Conservation (phyloP, 2,329 filamentous ascomycete genomes). For the Lizonia empirigonia region DNA sequence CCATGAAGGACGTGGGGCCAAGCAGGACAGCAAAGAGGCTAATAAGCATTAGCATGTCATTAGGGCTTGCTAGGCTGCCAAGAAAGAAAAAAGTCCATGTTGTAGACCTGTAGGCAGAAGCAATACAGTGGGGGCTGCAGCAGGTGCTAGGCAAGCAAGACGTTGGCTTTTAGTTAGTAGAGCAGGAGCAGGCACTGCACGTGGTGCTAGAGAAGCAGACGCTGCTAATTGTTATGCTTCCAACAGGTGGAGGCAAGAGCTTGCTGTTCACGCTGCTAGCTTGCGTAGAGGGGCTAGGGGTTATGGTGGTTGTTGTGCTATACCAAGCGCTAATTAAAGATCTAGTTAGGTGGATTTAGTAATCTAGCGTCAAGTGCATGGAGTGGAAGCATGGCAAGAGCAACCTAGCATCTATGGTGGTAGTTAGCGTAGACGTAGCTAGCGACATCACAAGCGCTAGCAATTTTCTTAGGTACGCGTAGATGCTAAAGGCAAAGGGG, state of each 20-base stretch:
- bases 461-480: slow-evolving; percentile 14
- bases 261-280: slow-evolving; percentile 28
- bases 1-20: neutral
- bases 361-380: neutral
- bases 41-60: too few relatives aligned
- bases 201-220: slow-evolving; percentile 18
- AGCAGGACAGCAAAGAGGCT: too few relatives aligned
- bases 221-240: slow-evolving; percentile 26
- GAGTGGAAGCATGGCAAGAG: neutral
- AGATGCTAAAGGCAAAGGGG: too few relatives aligned
- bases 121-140: neutral
- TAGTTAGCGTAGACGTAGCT: slow-evolving; percentile 1
- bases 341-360: slow-evolving; percentile 11
- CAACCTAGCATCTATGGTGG: neutral
- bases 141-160: slow-evolving; percentile 13
- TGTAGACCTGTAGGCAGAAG: neutral
- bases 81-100: too few relatives aligned
- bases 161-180: slow-evolving; percentile 9
- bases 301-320: slow-evolving; percentile 28
- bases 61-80: too few relatives aligned
- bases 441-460: slow-evolving; percentile 13
- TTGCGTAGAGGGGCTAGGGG: neutral
- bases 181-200: slow-evolving; percentile 21
- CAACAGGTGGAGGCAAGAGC: slow-evolving; percentile 28
- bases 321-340: slow-evolving; percentile 23